These are phyloP conservation scores for Waltergamsia citrina DNA, from an alignment of 2,329 filamentous ascomycete genomes.

Conservation along the genomic window DNA sequence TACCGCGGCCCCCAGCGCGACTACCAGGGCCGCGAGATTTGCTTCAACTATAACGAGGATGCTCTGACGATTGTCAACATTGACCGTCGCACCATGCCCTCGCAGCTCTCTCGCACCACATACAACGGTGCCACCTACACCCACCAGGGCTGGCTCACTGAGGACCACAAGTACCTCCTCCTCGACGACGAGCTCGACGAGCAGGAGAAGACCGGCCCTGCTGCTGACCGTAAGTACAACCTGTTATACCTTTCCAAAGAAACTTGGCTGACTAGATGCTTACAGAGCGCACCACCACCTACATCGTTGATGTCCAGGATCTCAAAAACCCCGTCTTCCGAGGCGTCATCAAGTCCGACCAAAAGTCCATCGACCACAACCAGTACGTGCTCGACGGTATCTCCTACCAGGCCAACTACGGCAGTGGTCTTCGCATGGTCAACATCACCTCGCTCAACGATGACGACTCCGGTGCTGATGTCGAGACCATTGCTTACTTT, in stretches of 20 bases:
- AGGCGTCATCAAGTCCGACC: slow-evolving; percentile 27
- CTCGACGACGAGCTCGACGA: slow-evolving; percentile 46
- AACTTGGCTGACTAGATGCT: too few relatives aligned
- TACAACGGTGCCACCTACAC: slow-evolving; percentile 46
- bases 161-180: slow-evolving; percentile 28
- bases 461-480: slow-evolving; percentile 26
- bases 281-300: slow-evolving; percentile 37
- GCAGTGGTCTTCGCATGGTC: slow-evolving; percentile 30
- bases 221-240: too few relatives aligned
- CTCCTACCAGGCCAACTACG: slow-evolving; percentile 36
- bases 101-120: slow-evolving; percentile 38
- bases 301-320: slow-evolving; percentile 35
- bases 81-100: slow-evolving; percentile 31
- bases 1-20: slow-evolving; percentile 31
- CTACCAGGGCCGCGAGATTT: slow-evolving; percentile 10
- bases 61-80: slow-evolving; percentile 29
- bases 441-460: slow-evolving; percentile 18
- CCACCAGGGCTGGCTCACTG: slow-evolving; percentile 43
- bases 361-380: slow-evolving; percentile 33
- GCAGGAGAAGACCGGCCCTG: slow-evolving; percentile 25
- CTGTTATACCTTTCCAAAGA: too few relatives aligned
- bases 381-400: slow-evolving; percentile 31
- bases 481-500: slow-evolving; percentile 34
- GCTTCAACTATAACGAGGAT: slow-evolving; percentile 16
- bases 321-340: slow-evolving; percentile 27